Base-by-base conservation (phyloP, 2,329 filamentous ascomycete genomes). In the Daldinia sp. region DNA sequence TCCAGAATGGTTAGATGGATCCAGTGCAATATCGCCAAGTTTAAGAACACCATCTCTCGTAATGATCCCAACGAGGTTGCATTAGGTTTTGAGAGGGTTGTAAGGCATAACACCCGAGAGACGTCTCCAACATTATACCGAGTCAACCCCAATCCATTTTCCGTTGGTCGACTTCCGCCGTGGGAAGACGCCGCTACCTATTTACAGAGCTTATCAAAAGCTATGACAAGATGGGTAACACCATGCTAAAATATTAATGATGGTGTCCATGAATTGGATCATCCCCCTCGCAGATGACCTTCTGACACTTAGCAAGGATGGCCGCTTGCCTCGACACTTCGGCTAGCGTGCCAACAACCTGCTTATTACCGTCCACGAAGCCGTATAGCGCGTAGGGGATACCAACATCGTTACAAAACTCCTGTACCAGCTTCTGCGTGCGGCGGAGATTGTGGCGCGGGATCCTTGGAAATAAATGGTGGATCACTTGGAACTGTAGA, bases 341-440 rank as follows among this genome's bases (percentile, higher is more conserved):
- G 3, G 88, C 91, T 55, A 97, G 83, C 50, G 89, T 86, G 15
- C 91, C 86, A 74, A 97, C 88, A 12, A 97, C 93, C 73, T 93
- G 85, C 79, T 90, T 90, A 79, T 96, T 97, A 5, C 93, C 92
- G 72, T 93, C 89, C 18, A 92, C 88, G 77, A 97, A 97, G 0
- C 92, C 93, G 76, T 94, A 94, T 59, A 96, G 85, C 5, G 93
- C 91, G 76, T 97, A 97, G 1, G 92, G 93, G 63, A 97, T 93
- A 15, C 88, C 89, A 0, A 93, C 93, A 28, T 97, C 93, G 53
- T 88, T 83, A 75, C 93, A 97, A 75, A 97, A 97, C 51, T 93
- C 89, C 74, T 91, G 86, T 9, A 97, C 92, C 39, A 96, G 83
- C 73, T 86, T 89, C 81, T 96, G 93, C 3, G 91, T 87, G 64